Evolutionary conservation across 495 filamentous ascomycete genomes (phyloP).

Genomic region (Neurospora sp.): DNA sequence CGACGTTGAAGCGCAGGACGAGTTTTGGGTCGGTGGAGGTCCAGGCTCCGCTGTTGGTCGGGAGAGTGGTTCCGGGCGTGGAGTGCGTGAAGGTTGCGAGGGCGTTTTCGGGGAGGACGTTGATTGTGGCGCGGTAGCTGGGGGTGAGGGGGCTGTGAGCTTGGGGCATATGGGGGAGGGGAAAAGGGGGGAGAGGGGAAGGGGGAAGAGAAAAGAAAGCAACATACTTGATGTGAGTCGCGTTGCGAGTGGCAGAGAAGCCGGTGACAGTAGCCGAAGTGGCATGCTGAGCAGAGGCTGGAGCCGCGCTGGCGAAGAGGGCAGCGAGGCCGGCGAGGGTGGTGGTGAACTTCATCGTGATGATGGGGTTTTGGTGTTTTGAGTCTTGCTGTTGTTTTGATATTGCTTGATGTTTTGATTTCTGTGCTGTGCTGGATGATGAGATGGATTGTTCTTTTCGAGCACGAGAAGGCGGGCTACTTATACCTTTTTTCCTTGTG

Average conservation of each 20-base stretch:
- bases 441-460: background rate
- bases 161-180: background rate
- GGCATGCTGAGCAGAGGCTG: background rate
- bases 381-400: background rate
- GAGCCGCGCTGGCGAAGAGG: background rate
- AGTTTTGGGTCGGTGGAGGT: background rate
- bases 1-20: background rate
- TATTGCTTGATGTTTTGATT: background rate
- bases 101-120: slow-evolving; percentile 1
- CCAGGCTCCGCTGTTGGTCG: background rate
- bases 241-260: background rate
- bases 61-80: background rate
- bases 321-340: background rate
- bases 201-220: background rate
- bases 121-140: background rate
- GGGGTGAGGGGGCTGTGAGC: too few species aligned
- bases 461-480: background rate
- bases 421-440: background rate
- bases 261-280: background rate
- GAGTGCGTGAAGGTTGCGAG: slow-evolving; percentile 1
- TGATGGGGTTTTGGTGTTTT: background rate
- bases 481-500: background rate
- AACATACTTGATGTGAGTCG: background rate
- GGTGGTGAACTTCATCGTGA: slow-evolving; percentile 1
- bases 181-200: background rate